These are phyloP conservation scores for Puccinia horiana DNA, from an alignment of 1,284 basidiomycete species.

Conservation along the genomic window DNA sequence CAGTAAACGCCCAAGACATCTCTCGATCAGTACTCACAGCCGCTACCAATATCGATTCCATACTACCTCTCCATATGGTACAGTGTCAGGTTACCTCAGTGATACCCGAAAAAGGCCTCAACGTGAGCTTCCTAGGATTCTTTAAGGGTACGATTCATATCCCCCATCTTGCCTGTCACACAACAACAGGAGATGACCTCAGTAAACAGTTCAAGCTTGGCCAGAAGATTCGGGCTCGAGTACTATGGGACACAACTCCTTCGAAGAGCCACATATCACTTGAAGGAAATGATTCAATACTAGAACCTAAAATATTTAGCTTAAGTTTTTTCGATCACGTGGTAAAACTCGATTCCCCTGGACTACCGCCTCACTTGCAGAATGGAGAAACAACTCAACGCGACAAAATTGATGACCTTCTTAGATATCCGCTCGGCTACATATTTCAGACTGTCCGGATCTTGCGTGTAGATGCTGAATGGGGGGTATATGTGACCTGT, in stretches of 20 bases:
- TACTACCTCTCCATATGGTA: conserved; percentile 60
- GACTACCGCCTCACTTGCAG: conserved; percentile 38
- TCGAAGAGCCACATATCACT: conserved; percentile 55
- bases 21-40: conserved; percentile 26
- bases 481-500: conserved; percentile 57
- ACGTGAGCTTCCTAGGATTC: conserved; percentile 87
- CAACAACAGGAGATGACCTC: conserved; percentile 56
- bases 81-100: conserved; percentile 61
- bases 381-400: not conserved
- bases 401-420: conserved; percentile 29
- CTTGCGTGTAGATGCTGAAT: conserved; percentile 56
- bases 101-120: conserved; percentile 73
- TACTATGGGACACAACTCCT: conserved; percentile 75
- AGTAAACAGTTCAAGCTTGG: conserved; percentile 72
- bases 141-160: conserved; percentile 89
- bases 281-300: conserved; percentile 28
- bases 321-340: conserved; percentile 75
- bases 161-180: conserved; percentile 57
- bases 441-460: conserved; percentile 39
- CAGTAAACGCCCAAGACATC: conserved; percentile 34
- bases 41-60: conserved; percentile 41
- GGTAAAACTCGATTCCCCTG: conserved; percentile 62
- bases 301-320: conserved; percentile 66
- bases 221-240: conserved; percentile 81
- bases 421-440: conserved; percentile 52